Percentiles rank a stretch among this genome's conserved stretches.
Conservation (phyloP, 2,329 filamentous ascomycete genomes). For the Diaporthe sp. region DNA sequence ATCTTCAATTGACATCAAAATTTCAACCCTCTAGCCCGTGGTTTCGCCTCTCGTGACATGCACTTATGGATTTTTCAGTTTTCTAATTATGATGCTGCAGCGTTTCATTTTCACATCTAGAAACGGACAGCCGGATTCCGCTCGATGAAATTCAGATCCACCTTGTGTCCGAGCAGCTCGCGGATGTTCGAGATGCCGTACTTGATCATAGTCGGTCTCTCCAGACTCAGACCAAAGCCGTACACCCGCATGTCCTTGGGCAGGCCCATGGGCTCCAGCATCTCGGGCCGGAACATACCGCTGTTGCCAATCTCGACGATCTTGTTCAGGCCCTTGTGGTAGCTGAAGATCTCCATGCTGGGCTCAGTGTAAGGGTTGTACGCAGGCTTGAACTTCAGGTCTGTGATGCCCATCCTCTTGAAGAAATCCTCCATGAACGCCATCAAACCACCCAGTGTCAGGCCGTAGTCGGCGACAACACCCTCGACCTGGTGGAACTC, state of each 20-base stretch:
- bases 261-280: constrained; percentile 94
- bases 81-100: background rate
- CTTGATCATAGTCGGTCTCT: constrained; percentile 98
- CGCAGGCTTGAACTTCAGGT: constrained; percentile 94
- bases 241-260: constrained; percentile 94
- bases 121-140: constrained; percentile 35
- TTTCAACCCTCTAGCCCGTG: background rate
- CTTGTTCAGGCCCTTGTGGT: constrained; percentile 88
- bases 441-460: constrained; percentile 92
- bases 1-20: background rate
- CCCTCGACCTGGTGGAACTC: constrained; percentile 99
- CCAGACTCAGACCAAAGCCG: constrained; percentile 91
- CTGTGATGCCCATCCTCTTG: constrained; percentile 88
- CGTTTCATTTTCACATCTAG: constrained; percentile 27
- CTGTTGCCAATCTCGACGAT: constrained; percentile 98
- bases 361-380: constrained; percentile 94
- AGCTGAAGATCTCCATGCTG: constrained; percentile 98
- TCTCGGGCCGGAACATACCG: constrained; percentile 98
- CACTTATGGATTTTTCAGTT: background rate
- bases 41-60: background rate
- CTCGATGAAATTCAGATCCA: constrained; percentile 52
- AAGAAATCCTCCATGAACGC: constrained; percentile 97
- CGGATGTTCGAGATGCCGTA: constrained; percentile 91
- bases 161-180: constrained; percentile 93
- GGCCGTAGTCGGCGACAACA: constrained; percentile 95